phyloP scores from a whole-genome alignment of 2,329 filamentous ascomycete genomes.

The Aspergillus pseudoterreus region DNA sequence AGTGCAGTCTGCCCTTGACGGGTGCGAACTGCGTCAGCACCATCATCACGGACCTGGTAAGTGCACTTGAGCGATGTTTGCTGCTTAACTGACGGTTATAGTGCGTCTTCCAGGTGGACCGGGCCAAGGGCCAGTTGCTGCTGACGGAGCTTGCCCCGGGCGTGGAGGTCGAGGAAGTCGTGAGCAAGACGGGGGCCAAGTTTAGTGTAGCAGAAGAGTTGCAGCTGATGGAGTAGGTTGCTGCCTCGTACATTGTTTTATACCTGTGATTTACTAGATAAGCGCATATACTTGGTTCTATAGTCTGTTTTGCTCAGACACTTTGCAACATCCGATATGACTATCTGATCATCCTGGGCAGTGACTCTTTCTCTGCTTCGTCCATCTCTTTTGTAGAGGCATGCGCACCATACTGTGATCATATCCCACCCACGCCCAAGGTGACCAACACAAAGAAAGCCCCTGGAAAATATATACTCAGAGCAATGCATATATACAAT shows the following conservation, averaged over 20 bases:
- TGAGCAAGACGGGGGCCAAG: conserved; percentile 65
- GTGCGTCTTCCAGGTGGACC: conserved; percentile 71
- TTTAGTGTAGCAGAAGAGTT: conserved; percentile 62
- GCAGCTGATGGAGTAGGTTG: conserved; percentile 43
- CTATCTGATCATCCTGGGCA: no score
- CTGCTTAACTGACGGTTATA: conserved; percentile 38
- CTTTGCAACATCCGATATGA: no score
- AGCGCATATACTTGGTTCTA: no score
- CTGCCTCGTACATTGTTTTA: neutral
- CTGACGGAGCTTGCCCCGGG: conserved; percentile 68
- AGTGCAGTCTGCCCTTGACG: conserved; percentile 62
- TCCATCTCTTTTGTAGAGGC: no score
- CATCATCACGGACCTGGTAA: conserved; percentile 69
- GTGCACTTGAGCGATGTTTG: conserved; percentile 26
- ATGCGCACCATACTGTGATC: no score
- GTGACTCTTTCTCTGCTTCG: no score
- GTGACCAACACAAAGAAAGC: no score
- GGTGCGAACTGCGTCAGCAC: conserved; percentile 66
- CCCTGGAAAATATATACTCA: neutral
- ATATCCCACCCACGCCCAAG: no score
- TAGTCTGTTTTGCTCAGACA: no score
- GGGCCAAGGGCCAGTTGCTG: conserved; percentile 43
- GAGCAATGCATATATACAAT: neutral
- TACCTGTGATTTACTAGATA: neutral
- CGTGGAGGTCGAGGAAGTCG: conserved; percentile 65